Evolutionary conservation across 208 protist species (phyloP), one percentile per base, ranked within the genome.

Genomic region (Trypanosoma caninum): DNA sequence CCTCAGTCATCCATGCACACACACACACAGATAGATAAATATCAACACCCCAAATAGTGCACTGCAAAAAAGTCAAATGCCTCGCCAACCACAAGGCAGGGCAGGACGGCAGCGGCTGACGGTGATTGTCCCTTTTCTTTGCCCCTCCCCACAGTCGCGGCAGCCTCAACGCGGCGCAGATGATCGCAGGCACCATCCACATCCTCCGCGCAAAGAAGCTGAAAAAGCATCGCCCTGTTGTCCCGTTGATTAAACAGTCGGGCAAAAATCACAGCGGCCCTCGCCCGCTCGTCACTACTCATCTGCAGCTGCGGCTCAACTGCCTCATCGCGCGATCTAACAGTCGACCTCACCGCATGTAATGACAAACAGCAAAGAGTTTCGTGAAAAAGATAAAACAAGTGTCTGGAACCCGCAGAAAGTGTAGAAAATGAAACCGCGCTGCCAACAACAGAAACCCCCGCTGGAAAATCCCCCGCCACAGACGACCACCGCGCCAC

Each of bases 311-410:
- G 9, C 22, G 1, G 23, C 7, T 13, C 18, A 3, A 27, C 35
- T 22, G 6, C 42, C 13, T 8, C 8, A 47, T 25, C 18, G 42
- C 18, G 42, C 2, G 3, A 16, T 22, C 8, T 42, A 8, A 33
- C 16, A 9, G 22, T 11, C 11, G 7, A 14, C 23, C 20, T 8
- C 28, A 27, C 16, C 22, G 27, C 14, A 45, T 28, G 31, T 44
- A 34, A 38, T 9, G 64, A 69, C 20, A 69, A 9, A n/a, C 64
- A 69, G 28, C 28, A 69, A 16, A 69, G 34, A 6, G 46, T 31
- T 30, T 69, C 64, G 40, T 69, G 64, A 6, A 69, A 35, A 1
- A 69, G 38, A 46, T 69, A 69, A 48, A 69, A 69, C 1, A 69
- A 35, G 41, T 69, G 64, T 40, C 55, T 50, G 16, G 64, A 42